Evolutionary conservation across 1,139 yeast species (phyloP).

Genomic region (Nakaseomyces bracarensis): DNA sequence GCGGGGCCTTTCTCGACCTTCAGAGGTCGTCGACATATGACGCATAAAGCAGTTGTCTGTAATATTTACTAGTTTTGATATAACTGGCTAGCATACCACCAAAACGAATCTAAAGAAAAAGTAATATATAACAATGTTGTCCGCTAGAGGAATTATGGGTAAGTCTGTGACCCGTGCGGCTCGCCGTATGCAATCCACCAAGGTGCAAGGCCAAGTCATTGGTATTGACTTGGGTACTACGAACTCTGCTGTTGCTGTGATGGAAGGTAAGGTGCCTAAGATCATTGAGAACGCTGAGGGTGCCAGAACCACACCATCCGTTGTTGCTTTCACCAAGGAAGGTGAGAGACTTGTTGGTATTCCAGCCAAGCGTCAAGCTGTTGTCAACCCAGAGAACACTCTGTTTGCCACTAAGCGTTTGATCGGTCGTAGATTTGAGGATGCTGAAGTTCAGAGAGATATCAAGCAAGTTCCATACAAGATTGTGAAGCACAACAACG

Average conservation of each 20-base stretch:
- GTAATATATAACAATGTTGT: conserved; percentile 3
- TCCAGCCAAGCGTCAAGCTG: conserved; percentile 99
- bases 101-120: neutral
- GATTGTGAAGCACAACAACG: conserved; percentile 90
- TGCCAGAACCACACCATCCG: conserved; percentile 97
- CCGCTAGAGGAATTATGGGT: conserved; percentile 6
- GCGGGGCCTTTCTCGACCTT: too few species aligned
- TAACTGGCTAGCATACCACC: too few species aligned
- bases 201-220: conserved; percentile 59
- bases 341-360: conserved; percentile 95
- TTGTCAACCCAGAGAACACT: conserved; percentile 96
- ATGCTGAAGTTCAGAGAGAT: conserved; percentile 92
- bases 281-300: conserved; percentile 98
- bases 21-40: too few species aligned
- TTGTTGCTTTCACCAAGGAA: conserved; percentile 95
- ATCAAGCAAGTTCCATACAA: conserved; percentile 94
- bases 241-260: conserved; percentile 96
- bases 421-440: conserved; percentile 97
- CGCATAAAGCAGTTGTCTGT: too few species aligned
- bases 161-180: conserved; percentile 5
- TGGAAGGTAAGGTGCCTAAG: conserved; percentile 96
- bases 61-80: too few species aligned
- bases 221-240: conserved; percentile 99
- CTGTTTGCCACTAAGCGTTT: conserved; percentile 96
- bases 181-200: conserved; percentile 39